Base-by-base conservation (phyloP, 1,284 basidiomycete genomes). In the Volvariella volvacea region DNA sequence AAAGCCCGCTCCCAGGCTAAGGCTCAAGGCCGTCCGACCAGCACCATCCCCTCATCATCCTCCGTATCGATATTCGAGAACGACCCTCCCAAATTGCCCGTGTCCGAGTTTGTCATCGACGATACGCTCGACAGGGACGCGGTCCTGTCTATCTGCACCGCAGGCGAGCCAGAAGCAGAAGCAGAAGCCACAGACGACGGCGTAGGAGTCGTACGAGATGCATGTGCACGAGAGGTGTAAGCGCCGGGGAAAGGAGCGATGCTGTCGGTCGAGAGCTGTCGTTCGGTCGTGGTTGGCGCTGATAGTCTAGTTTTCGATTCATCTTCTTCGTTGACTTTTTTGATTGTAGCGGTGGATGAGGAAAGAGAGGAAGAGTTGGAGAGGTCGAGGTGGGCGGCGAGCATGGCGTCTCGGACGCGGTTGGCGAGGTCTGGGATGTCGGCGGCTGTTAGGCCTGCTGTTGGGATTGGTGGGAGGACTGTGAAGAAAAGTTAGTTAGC, bases 391-490 rank as follows among this genome's bases (percentile, higher is more conserved):
- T 92, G 64, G 6, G 80, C 64, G 1, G 68, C 68, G 33, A 92
- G 67, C 90, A 93, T 93, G 56, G 76, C 66, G 50, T 79, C 73
- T 25, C 79, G 79, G 14, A 90, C 82, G 46, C 73, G 76, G 17
- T 67, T 64, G 1, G 78, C 70, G 25, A 93, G 76, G 3, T 73
- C 71, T 41, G 69, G 62, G 20, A 87, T 79, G 56, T 93, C 89
- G 6, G 68, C 73, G 1, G 71, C 58, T 2, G 80, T 84, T 33
- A 91, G 61, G 6, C 79, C 81, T n/a, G 67, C 58, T 1, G 90
- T 94, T 20, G 75, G 61, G 41, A 92, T 73, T 0, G 92, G 88
- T 9, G 85, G 83, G 3, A 94, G 76, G 28, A 91, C 89, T 88
- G 56, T 42, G 45, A 31, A 6, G 40, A 21, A 44, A 37, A 38